Conservation (phyloP, 129 eudicot species). For the Ambrosia artemisiifolia region DNA sequence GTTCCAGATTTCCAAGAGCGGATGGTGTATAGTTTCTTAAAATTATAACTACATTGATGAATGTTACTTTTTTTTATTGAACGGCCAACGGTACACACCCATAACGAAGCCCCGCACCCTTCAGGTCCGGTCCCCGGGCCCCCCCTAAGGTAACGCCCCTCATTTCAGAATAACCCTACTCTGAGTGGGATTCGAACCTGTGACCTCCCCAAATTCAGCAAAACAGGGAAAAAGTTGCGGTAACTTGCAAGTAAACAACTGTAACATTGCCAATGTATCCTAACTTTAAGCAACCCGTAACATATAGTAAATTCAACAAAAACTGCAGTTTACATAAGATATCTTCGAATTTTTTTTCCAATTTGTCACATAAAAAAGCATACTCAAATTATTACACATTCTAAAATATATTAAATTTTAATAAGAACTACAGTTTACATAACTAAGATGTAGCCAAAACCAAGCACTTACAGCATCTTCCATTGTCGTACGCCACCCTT, state of each 20-base stretch:
- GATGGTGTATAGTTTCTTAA: neutral
- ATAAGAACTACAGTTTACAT: neutral
- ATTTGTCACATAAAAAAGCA: neutral
- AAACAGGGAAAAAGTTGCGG: neutral
- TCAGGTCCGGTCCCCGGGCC: too few relatives aligned
- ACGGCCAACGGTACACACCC: too few relatives aligned
- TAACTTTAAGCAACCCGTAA: neutral
- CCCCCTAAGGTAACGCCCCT: too few relatives aligned
- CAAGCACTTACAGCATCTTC: slow-evolving; percentile 81
- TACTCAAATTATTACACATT: neutral
- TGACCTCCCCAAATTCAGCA: neutral
- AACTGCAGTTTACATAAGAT: too few relatives aligned
- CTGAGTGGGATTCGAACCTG: too few relatives aligned
- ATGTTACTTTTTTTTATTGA: slow-evolving; percentile 18
- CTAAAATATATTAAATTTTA: slow-evolving; percentile 8
- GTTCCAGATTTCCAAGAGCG: neutral
- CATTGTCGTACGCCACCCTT: slow-evolving; percentile 96
- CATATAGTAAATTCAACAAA: slow-evolving; percentile 2
- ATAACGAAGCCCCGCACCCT: too few relatives aligned
- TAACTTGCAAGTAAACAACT: neutral
- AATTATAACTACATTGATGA: neutral
- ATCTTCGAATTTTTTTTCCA: neutral
- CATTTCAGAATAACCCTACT: too few relatives aligned
- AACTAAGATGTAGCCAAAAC: slow-evolving; percentile 1
- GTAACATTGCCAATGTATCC: neutral